phyloP scores from a whole-genome alignment of 1,139 yeast species.

The Sugiyamaella pinicola region DNA sequence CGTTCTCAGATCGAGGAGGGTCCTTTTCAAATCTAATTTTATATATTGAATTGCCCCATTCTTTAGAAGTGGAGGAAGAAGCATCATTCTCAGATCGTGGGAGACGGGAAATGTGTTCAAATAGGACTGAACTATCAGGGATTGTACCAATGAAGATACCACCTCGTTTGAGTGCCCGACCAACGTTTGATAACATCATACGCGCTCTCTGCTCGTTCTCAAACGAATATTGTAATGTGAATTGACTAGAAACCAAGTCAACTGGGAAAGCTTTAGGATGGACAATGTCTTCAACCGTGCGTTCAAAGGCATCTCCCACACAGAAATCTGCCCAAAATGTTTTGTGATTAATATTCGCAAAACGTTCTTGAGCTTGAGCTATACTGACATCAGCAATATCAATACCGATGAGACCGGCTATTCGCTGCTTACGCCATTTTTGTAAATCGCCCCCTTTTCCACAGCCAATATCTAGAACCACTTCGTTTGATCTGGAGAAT shows the following conservation, averaged over 20 bases:
- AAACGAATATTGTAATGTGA: constrained; percentile 92
- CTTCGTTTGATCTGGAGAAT: constrained; percentile 53
- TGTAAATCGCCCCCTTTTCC: constrained; percentile 98
- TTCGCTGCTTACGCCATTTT: constrained; percentile 77
- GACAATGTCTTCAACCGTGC: constrained; percentile 68
- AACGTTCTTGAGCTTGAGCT: constrained; percentile 79
- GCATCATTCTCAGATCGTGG: constrained; percentile 30
- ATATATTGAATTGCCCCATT: constrained; percentile 86
- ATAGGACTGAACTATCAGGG: constrained; percentile 86
- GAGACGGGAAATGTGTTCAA: constrained; percentile 51
- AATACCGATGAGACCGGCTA: constrained; percentile 80
- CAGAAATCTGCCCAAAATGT: constrained; percentile 72
- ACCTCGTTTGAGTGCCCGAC: constrained; percentile 73
- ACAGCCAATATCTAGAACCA: constrained; percentile 85
- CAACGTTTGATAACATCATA: constrained; percentile 69
- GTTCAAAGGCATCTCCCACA: constrained; percentile 88
- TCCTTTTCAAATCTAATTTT: constrained; percentile 74
- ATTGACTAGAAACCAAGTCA: constrained; percentile 86
- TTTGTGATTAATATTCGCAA: constrained; percentile 52
- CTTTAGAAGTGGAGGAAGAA: constrained; percentile 26
- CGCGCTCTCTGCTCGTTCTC: constrained; percentile 81
- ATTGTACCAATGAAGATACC: constrained; percentile 92
- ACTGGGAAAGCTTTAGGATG: constrained; percentile 77
- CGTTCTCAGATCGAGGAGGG: constrained; percentile 68
- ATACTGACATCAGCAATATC: constrained; percentile 91